These are phyloP conservation scores for Mucor piriformis DNA, from an alignment of 371 early-diverging fungal species.

Conservation along the genomic window DNA sequence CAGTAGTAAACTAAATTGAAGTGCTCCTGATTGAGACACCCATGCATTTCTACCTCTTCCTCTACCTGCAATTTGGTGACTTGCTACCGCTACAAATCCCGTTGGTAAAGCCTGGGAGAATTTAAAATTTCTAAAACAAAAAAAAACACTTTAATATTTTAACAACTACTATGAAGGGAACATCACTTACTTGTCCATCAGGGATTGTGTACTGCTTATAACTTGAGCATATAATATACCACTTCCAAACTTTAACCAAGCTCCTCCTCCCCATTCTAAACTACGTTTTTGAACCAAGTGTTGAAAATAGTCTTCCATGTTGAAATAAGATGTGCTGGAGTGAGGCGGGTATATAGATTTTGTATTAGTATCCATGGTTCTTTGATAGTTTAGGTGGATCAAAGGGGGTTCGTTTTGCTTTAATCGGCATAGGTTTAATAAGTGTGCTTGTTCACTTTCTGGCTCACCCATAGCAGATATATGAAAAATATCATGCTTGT, in stretches of 20 bases:
- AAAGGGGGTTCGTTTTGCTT: constrained; percentile 13
- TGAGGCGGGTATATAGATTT: constrained; percentile 30
- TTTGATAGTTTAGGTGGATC: constrained; percentile 18
- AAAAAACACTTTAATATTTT: too few species aligned
- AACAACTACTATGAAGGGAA: background rate
- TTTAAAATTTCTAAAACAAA: constrained; percentile 60
- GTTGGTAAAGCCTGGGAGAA: constrained; percentile 68
- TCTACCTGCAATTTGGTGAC: constrained; percentile 79
- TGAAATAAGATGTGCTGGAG: constrained; percentile 46
- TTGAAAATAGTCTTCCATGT: constrained; percentile 44
- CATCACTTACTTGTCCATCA: constrained; percentile 74
- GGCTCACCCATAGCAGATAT: constrained; percentile 17
- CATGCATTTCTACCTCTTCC: constrained; percentile 88
- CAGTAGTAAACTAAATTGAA: constrained; percentile 83
- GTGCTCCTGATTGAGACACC: constrained; percentile 90
- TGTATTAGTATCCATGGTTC: background rate
- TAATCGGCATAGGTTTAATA: constrained; percentile 13
- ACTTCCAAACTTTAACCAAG: constrained; percentile 65
- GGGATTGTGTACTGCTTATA: constrained; percentile 86
- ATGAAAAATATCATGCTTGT: constrained; percentile 44
- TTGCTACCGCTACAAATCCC: constrained; percentile 80
- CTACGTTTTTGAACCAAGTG: constrained; percentile 26
- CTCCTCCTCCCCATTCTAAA: constrained; percentile 28
- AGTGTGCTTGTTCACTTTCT: background rate
- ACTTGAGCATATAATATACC: constrained; percentile 76